Base-by-base conservation (phyloP, 1,284 basidiomycete genomes). In the Irpex lacteus region DNA sequence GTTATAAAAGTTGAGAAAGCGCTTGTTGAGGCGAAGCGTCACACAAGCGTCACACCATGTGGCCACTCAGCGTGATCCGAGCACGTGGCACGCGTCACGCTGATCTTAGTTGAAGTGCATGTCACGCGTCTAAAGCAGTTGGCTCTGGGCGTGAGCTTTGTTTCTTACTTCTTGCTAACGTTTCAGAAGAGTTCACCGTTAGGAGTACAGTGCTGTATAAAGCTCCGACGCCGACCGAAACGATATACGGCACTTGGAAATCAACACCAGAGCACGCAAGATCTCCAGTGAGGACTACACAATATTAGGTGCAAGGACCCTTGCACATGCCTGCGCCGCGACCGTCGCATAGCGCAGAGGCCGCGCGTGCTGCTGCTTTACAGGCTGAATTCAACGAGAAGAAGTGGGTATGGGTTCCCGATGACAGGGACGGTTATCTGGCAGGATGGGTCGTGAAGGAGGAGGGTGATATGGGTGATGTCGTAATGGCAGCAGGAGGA, bases 311-410 rank as follows among this genome's bases (percentile, higher is more conserved):
- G 54, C n/a, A 52, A 18, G 11, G 7, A 18, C 50, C 11, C 54
- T 34, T 13, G 13, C 52, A 44, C 15, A 87, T 88, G 85, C 82
- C 82, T 66, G 78, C 77, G 26, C 79, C 81, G 65, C 78, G 84
- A 60, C 80, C 79, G 60, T 88, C 90, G 44, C 85, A 87, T 63
- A 86, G 82, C 70, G 85, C 85, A 59, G 91, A 92, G 72, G 86
- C 89, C 50, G 90, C 91, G 11, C 80, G 87, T 63, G 87, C 85
- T 36, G 94, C 95, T n/a, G 94, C 94, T 26, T 86, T 90, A 36
- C 93, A 96, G 72, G 95, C 95, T 52, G 95, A 97, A 76, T 98
- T 97, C 78, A 96, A 95, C 74, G 93, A 95, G 83, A 97, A 97
- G 89, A 96, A 92, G 77, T 96, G 93, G 90, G 95, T 98, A 2